phyloP scores from a whole-genome alignment of 768 basidiomycete species.

The Xerocomellus chrysenteron region DNA sequence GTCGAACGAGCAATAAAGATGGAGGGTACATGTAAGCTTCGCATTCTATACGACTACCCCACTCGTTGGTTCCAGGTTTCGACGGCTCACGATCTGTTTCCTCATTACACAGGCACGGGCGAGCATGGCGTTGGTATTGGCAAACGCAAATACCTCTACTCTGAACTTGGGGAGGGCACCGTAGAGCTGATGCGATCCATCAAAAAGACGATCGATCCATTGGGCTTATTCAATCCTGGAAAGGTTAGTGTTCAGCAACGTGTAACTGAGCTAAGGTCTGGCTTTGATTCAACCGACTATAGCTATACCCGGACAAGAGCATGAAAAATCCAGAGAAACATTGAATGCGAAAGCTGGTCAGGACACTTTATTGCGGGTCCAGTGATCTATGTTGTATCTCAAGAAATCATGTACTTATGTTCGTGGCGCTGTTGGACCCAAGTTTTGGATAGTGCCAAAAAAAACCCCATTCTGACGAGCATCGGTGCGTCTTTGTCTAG shows the following conservation, averaged over 20 bases:
- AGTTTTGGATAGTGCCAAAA: neutral
- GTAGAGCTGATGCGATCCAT: conserved; percentile 82
- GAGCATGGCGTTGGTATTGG: conserved; percentile 90
- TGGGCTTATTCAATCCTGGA: conserved; percentile 79
- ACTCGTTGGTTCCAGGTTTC: neutral
- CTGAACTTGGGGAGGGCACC: conserved; percentile 81
- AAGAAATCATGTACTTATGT: neutral
- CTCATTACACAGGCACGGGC: conserved; percentile 52
- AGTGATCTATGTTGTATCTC: neutral
- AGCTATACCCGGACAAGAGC: conserved; percentile 28
- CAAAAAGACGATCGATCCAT: conserved; percentile 72
- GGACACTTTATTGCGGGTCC: neutral
- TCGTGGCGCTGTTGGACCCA: neutral
- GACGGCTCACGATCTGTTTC: neutral
- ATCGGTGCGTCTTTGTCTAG: too few species aligned
- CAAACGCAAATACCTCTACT: conserved; percentile 75
- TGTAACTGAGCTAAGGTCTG: neutral
- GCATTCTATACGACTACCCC: neutral
- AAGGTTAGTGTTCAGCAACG: conserved; percentile 48
- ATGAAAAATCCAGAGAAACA: conserved; percentile 13
- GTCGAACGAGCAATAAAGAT: conserved; percentile 65
- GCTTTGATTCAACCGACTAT: neutral
- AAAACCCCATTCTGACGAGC: neutral
- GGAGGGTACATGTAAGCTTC: conserved; percentile 66
- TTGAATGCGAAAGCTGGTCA: neutral